phyloP scores from a whole-genome alignment of 176 grass and related monocot genomes.

The Eragrostis curvula region DNA sequence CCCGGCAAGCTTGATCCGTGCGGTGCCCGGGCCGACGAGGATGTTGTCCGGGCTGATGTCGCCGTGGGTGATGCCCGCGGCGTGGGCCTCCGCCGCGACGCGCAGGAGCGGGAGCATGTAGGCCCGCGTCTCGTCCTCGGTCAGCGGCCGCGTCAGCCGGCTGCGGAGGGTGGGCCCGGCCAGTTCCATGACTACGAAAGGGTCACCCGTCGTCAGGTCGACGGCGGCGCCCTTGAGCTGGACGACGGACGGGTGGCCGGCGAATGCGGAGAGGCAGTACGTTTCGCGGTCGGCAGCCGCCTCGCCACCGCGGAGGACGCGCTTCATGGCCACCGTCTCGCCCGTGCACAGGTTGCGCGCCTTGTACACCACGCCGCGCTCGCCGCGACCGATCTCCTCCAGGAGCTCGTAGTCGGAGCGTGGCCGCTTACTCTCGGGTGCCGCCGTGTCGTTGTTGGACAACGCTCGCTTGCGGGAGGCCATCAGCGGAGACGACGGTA shows the following conservation, averaged over 20 bases:
- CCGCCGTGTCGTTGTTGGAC: background rate
- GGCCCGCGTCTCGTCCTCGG: too few relatives aligned
- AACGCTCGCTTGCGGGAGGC: background rate
- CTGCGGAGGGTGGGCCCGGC: too few relatives aligned
- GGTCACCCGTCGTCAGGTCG: background rate
- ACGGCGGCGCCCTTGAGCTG: background rate
- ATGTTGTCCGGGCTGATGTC: too few relatives aligned
- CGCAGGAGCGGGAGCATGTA: too few relatives aligned
- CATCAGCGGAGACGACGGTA: background rate
- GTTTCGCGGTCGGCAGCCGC: background rate
- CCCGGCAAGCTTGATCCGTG: too few relatives aligned
- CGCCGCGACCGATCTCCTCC: background rate
- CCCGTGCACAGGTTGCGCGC: background rate
- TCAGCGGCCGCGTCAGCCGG: too few relatives aligned
- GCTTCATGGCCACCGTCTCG: constrained; percentile 20
- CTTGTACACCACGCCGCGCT: background rate
- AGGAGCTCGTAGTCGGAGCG: background rate
- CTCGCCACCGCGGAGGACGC: background rate
- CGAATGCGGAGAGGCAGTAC: background rate
- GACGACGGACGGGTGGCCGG: constrained; percentile 3
- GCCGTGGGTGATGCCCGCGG: too few relatives aligned
- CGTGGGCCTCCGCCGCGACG: too few relatives aligned
- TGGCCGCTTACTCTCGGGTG: background rate
- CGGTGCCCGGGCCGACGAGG: too few relatives aligned
- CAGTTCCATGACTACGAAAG: too few relatives aligned